Conservation (phyloP, 2,329 filamentous ascomycete species). For the Pseudocercospora pini-densiflorae region DNA sequence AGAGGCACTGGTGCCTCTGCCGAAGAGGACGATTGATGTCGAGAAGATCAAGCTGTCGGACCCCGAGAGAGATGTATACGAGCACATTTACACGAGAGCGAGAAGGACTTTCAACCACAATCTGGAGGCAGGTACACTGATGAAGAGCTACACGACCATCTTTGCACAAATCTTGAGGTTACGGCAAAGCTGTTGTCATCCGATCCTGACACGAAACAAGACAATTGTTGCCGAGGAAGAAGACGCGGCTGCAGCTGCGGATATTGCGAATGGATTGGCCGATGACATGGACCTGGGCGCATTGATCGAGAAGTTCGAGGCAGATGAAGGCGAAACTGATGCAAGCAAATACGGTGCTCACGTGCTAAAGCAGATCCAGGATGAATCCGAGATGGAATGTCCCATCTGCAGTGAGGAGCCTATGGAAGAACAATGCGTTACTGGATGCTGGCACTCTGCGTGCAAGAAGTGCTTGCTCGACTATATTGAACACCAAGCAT, state of each 20-base stretch:
- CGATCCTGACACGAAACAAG: constrained; percentile 83
- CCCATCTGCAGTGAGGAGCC: constrained; percentile 95
- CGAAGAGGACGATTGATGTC: constrained; percentile 79
- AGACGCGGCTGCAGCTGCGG: constrained; percentile 75
- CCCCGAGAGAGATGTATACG: constrained; percentile 87
- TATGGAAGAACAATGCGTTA: constrained; percentile 93
- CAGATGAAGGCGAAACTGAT: constrained; percentile 59
- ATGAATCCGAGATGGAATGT: constrained; percentile 86
- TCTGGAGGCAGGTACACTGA: constrained; percentile 85
- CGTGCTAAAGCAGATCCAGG: constrained; percentile 87
- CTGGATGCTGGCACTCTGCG: constrained; percentile 95
- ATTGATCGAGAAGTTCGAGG: constrained; percentile 81
- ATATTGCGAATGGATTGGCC: constrained; percentile 78
- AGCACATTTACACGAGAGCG: constrained; percentile 82
- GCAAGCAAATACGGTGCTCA: constrained; percentile 81
- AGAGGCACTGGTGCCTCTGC: constrained; percentile 78
- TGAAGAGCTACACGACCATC: constrained; percentile 96
- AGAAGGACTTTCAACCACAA: constrained; percentile 85
- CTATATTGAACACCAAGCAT: constrained; percentile 84
- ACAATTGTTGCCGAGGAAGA: constrained; percentile 86
- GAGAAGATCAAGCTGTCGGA: constrained; percentile 85
- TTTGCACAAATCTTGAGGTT: constrained; percentile 95
- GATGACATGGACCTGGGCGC: constrained; percentile 96
- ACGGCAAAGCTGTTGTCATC: constrained; percentile 93
- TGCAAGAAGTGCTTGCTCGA: constrained; percentile 92